A percentile compares a stretch with the other conserved stretches of the same genome.
These are phyloP conservation scores for Macadamia tetraphylla DNA, from an alignment of 164 flowering plant species.

Conservation along the genomic window DNA sequence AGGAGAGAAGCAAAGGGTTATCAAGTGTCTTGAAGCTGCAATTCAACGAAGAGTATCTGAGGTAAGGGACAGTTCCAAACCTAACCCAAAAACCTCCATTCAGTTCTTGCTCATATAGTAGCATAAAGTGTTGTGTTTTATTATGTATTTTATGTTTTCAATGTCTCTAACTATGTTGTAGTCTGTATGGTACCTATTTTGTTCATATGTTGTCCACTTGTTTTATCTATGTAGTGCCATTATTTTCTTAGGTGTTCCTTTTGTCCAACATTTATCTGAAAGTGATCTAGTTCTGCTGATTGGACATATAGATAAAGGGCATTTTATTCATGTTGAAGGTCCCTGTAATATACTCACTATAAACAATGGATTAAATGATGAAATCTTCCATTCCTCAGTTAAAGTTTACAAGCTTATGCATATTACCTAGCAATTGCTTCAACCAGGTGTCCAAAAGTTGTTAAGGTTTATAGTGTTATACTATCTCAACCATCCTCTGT, in stretches of 20 bases:
- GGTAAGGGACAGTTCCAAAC: slow-evolving; percentile 25
- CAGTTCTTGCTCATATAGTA: background rate
- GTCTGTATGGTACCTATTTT: too few relatives aligned
- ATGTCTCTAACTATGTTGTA: too few relatives aligned
- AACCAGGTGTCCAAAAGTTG: too few relatives aligned
- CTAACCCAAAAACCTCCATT: background rate
- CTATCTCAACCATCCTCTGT: too few relatives aligned
- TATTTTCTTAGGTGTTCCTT: too few relatives aligned
- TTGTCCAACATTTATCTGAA: too few relatives aligned
- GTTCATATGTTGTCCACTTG: too few relatives aligned
- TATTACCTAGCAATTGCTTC: too few relatives aligned
- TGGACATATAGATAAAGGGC: background rate
- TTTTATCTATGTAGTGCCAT: too few relatives aligned
- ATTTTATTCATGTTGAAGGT: background rate
- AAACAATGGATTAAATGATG: background rate
- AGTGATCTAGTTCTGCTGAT: background rate
- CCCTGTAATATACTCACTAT: background rate
- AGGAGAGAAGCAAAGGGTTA: slow-evolving; percentile 60
- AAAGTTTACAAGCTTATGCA: background rate
- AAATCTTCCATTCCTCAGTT: background rate
- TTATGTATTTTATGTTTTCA: too few relatives aligned
- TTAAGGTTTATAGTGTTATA: too few relatives aligned
- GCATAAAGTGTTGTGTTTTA: background rate
- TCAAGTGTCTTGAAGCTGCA: slow-evolving; percentile 75
- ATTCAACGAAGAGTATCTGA: slow-evolving; percentile 60